Conservation (phyloP, 768 basidiomycete species). For the Agaricus bisporus region DNA sequence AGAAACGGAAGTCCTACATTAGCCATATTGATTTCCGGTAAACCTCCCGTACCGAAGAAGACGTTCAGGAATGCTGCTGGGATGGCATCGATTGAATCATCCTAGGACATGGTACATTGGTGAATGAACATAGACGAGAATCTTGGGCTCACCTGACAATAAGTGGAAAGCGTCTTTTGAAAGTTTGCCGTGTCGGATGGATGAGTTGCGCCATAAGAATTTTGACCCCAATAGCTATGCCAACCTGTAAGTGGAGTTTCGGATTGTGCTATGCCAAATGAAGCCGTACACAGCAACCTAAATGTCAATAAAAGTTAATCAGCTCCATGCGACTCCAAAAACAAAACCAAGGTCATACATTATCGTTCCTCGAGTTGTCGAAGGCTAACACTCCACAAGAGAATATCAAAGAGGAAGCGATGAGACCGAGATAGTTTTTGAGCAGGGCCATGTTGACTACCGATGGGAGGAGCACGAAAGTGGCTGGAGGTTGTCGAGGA, state of each 20-base stretch:
- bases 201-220: conserved; percentile 51
- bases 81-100: conserved; percentile 49
- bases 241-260: not conserved
- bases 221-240: conserved; percentile 50
- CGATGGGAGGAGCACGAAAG: not conserved
- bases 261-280: no score
- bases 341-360: conserved; percentile 20
- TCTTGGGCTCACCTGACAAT: conserved; percentile 38
- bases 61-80: conserved; percentile 58
- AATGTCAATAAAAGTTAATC: not conserved
- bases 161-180: conserved; percentile 44
- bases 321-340: not conserved
- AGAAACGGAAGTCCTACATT: conserved; percentile 31
- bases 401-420: conserved; percentile 4
- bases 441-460: not conserved
- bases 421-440: not conserved
- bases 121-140: not conserved
- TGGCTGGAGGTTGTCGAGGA: not conserved
- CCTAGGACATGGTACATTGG: conserved; percentile 23
- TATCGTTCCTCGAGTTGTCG: conserved; percentile 30
- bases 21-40: conserved; percentile 55
- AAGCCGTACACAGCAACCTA: conserved; percentile 24
- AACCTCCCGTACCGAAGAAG: conserved; percentile 52
- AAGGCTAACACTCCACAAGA: conserved; percentile 15
- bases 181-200: conserved; percentile 33